phyloP scores from a whole-genome alignment of 495 filamentous ascomycete species.

The Geopyxis carbonaria region DNA sequence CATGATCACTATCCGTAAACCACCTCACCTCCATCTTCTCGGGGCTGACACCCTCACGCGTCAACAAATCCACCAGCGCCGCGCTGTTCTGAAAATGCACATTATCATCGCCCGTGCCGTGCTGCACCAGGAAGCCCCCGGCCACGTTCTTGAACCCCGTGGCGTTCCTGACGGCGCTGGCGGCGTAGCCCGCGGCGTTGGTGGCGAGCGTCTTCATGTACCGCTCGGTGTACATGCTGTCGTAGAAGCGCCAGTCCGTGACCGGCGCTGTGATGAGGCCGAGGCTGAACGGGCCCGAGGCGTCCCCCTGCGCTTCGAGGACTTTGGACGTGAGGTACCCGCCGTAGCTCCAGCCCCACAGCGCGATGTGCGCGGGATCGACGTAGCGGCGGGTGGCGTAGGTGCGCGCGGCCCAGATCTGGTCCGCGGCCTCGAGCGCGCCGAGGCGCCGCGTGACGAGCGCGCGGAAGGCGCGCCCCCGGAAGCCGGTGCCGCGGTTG shows the following conservation, averaged over 20 bases:
- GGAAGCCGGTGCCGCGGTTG: constrained; percentile 38
- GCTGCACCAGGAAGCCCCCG: constrained; percentile 37
- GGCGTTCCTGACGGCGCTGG: constrained; percentile 28
- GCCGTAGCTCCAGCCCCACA: constrained; percentile 44
- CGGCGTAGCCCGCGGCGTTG: constrained; percentile 35
- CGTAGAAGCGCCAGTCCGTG: constrained; percentile 45
- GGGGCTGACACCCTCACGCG: constrained; percentile 32
- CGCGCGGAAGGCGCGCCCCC: constrained; percentile 36
- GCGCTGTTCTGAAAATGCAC: constrained; percentile 43
- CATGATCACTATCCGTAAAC: constrained; percentile 41
- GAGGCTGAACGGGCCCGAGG: constrained; percentile 35
- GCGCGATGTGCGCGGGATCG: constrained; percentile 34
- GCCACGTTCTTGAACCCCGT: constrained; percentile 36
- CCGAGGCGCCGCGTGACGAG: constrained; percentile 34
- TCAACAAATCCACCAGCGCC: constrained; percentile 34
- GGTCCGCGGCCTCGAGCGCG: constrained; percentile 37
- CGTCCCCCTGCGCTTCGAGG: constrained; percentile 29
- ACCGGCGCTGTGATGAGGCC: constrained; percentile 27
- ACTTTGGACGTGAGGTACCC: constrained; percentile 42
- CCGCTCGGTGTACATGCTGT: constrained; percentile 46
- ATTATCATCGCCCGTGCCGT: constrained; percentile 44
- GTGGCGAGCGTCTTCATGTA: constrained; percentile 40
- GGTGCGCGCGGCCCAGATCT: constrained; percentile 38
- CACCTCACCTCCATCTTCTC: constrained; percentile 35
- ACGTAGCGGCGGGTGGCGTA: constrained; percentile 31